A percentile compares a stretch with the other conserved stretches of the same genome.
Evolutionary conservation across 495 filamentous ascomycete species (phyloP).

Genomic region (Lasiosphaeria miniovina): DNA sequence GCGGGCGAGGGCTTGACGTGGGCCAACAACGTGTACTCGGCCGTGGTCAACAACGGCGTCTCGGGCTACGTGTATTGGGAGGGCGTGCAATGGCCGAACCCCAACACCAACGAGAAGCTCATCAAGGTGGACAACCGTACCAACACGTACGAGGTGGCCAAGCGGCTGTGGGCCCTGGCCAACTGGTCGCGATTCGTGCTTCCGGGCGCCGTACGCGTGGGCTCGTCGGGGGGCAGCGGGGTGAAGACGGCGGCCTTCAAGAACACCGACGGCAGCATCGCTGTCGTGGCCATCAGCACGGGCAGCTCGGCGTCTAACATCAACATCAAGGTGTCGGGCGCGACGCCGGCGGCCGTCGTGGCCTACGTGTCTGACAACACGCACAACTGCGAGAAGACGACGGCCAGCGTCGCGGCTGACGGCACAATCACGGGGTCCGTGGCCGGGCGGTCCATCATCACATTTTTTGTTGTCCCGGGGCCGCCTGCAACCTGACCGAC

Average conservation of each 20-base stretch:
- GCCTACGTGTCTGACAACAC: slow-evolving; percentile 39
- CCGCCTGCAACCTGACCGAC: slow-evolving; percentile 2
- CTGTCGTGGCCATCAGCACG: slow-evolving; percentile 48
- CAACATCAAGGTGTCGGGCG: slow-evolving; percentile 26
- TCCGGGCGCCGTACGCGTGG: slow-evolving; percentile 46
- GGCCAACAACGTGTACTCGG: slow-evolving; percentile 51
- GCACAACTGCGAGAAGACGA: slow-evolving; percentile 31
- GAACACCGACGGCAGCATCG: slow-evolving; percentile 49
- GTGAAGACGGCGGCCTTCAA: slow-evolving; percentile 48
- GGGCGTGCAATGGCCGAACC: slow-evolving; percentile 48
- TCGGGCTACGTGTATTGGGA: slow-evolving; percentile 56
- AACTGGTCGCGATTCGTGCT: slow-evolving; percentile 48
- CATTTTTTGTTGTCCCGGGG: slow-evolving; percentile 29
- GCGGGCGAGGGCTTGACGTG: slow-evolving; percentile 52
- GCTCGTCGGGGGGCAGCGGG: slow-evolving; percentile 26
- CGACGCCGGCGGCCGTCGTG: slow-evolving; percentile 22
- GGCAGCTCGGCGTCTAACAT: slow-evolving; percentile 30
- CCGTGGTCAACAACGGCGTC: slow-evolving; percentile 41
- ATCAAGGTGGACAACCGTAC: slow-evolving; percentile 41
- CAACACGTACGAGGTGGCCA: slow-evolving; percentile 38
- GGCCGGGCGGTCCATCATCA: slow-evolving; percentile 36
- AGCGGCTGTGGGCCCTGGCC: slow-evolving; percentile 55
- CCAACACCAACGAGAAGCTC: slow-evolving; percentile 46
- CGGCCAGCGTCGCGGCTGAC: slow-evolving; percentile 26
- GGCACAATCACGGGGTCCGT: slow-evolving; percentile 36